These are phyloP conservation scores for Haplosporangium gracile DNA, from an alignment of 192 early-diverging fungal genomes.

Conservation along the genomic window DNA sequence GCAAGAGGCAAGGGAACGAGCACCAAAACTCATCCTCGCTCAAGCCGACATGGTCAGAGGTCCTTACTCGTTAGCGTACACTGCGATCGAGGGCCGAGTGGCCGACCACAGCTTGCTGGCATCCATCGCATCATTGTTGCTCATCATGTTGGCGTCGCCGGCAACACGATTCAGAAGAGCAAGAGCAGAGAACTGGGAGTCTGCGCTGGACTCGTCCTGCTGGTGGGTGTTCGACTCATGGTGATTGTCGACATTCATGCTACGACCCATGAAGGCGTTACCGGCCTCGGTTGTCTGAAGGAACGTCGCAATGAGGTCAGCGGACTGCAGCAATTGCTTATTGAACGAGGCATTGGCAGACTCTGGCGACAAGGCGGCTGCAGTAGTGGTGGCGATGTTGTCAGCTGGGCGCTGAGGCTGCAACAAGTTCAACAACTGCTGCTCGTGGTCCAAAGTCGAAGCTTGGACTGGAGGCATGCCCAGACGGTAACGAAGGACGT, in stretches of 20 bases:
- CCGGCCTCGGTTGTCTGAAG: constrained; percentile 24
- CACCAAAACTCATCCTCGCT: neutral
- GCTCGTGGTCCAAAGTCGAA: constrained; percentile 44
- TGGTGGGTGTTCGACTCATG: constrained; percentile 1
- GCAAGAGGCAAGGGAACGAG: constrained; percentile 2
- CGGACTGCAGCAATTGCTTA: constrained; percentile 20
- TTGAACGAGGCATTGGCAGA: constrained; percentile 5
- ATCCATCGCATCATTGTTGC: constrained; percentile 14
- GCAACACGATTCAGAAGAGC: neutral
- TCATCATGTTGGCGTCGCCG: constrained; percentile 1
- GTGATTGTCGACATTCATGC: constrained; percentile 20
- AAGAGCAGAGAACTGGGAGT: neutral
- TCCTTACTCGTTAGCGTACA: constrained; percentile 40
- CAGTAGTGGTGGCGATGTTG: neutral
- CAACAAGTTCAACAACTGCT: constrained; percentile 35
- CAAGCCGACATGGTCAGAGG: neutral
- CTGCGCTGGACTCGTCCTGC: constrained; percentile 6
- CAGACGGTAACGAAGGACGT: constrained; percentile 57
- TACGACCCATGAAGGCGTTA: constrained; percentile 26
- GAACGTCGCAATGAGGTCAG: constrained; percentile 35
- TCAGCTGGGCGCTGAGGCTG: constrained; percentile 17
- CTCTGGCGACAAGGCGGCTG: neutral
- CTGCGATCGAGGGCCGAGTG: constrained; percentile 18
- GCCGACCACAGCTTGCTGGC: constrained; percentile 45
- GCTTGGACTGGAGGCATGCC: constrained; percentile 41